Conservation (phyloP, 2,329 filamentous ascomycete species). For the Ophiocordyceps camponoti-rufipedis region DNA sequence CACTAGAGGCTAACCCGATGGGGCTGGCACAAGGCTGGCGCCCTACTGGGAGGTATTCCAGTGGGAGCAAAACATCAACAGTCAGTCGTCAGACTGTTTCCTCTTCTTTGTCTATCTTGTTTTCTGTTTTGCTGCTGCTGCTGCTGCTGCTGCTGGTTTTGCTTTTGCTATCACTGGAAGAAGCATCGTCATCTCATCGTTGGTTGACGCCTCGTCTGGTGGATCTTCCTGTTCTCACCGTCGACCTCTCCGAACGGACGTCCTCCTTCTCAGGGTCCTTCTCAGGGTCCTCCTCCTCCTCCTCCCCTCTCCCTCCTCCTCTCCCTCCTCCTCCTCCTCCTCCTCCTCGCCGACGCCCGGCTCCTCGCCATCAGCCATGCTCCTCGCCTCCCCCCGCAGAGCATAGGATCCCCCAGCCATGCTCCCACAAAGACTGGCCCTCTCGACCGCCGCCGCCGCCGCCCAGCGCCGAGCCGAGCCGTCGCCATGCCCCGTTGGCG, state of each 20-base stretch:
- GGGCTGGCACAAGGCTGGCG: not conserved
- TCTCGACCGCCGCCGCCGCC: not conserved
- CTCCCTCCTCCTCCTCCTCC: not conserved
- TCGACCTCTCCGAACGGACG: not conserved
- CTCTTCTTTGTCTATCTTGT: too few relatives aligned
- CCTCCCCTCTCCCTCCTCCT: not conserved
- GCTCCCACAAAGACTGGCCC: slow-evolving; percentile 4
- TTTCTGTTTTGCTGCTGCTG: too few relatives aligned
- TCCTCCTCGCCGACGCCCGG: not conserved
- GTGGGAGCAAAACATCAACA: not conserved
- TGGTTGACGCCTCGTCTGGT: too few relatives aligned
- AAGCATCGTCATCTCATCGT: too few relatives aligned
- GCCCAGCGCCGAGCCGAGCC: slow-evolving; percentile 3
- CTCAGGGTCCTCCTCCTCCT: too few relatives aligned
- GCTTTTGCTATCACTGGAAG: too few relatives aligned
- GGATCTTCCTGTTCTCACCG: not conserved
- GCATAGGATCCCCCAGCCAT: slow-evolving; percentile 9
- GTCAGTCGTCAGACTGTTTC: too few relatives aligned
- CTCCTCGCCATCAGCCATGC: slow-evolving; percentile 2
- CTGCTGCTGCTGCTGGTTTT: too few relatives aligned
- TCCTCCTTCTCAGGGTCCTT: too few relatives aligned
- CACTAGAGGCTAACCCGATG: not conserved
- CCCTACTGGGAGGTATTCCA: not conserved
- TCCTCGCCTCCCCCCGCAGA: not conserved
- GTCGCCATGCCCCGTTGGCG: slow-evolving; percentile 5